Base-by-base conservation (phyloP, 2,329 filamentous ascomycete species). In the Lachnellula cervina region DNA sequence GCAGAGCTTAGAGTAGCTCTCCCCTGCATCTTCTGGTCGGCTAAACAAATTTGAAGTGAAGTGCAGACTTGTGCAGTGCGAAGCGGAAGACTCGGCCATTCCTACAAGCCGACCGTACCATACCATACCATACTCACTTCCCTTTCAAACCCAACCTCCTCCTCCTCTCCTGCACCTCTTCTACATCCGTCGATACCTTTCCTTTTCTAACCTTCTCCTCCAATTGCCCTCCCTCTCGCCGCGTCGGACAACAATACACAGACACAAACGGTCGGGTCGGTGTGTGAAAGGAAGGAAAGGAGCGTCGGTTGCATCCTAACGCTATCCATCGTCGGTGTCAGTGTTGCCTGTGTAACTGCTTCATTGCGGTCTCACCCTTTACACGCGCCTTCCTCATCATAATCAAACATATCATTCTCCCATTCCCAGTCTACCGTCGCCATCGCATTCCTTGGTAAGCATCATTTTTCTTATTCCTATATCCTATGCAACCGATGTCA, bases 301-400 rank as follows among this genome's bases (percentile, higher is more conserved):
- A 44, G 42, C 16, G 2, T 40, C 17, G 38, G 14, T 40, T 40
- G 17, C 28, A 32, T 32, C 28, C 28, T 11, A 32, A 11, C 28
- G 28, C 28, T 4, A 4, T 16, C 38, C 4, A 1, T 16, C 38
- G 38, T 40, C 17, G 38, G 14, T 32, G 38, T n/a, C n/a, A 2
- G 37, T 40, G 37, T 40, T 9, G 38, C 38, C 14, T 6, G 38
- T 19, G 14, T 40, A 19, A 17, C 19, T 17, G 42, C 42, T 17
- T 40, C 38, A 40, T 32, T 32, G 28, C 28, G 8, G 28, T 32
- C 28, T 32, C 28, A 32, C 28, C 34, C 14, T 14, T 35, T 7
- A 5, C 48, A 55, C 56, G 57, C 57, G 54, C 47, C 45, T 57
- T 57, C 52, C 55, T 49, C 49, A 23, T 49, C 44, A 54, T 37